A percentile compares a stretch with the other conserved stretches of the same genome.
Evolutionary conservation across 2,329 filamentous ascomycete genomes (phyloP).

Genomic region (Microsporum canis): DNA sequence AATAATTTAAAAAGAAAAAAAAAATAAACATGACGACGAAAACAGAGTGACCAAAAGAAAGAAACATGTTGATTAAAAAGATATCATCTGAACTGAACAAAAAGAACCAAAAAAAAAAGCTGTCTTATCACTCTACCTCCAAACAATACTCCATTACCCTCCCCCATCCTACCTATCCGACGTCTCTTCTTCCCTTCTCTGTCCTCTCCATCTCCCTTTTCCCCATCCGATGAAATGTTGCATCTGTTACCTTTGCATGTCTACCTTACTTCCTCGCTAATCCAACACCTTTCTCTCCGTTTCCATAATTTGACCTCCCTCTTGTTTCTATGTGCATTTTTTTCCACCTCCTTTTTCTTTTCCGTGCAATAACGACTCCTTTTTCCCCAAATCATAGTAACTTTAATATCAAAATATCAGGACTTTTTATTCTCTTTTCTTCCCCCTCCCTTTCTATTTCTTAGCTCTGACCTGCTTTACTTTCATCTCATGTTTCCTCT

Average conservation of each 20-base stretch:
- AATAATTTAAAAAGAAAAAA: slow-evolving; percentile 20
- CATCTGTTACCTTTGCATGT: background rate
- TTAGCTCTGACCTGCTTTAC: background rate
- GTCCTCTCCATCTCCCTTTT: background rate
- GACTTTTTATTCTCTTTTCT: slow-evolving; percentile 7
- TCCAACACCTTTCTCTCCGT: background rate
- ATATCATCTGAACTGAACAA: slow-evolving; percentile 1
- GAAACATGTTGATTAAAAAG: background rate
- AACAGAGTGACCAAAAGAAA: background rate
- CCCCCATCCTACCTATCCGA: background rate
- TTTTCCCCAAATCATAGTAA: slow-evolving; percentile 3
- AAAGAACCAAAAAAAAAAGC: background rate
- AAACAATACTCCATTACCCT: background rate
- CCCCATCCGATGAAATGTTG: background rate
- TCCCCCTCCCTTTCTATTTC: slow-evolving; percentile 13
- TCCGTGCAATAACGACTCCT: background rate
- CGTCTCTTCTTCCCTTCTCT: background rate
- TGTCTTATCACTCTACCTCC: background rate
- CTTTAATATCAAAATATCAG: slow-evolving; percentile 8
- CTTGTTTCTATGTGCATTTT: background rate
- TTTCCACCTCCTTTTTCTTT: background rate
- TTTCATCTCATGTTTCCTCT: background rate
- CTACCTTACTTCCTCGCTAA: background rate
- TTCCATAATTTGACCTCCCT: background rate
- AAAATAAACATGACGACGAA: background rate